A percentile compares a stretch with the other conserved stretches of the same genome.
Evolutionary conservation across 257 asterid species (phyloP).

Genomic region (Linderniella brevidens): DNA sequence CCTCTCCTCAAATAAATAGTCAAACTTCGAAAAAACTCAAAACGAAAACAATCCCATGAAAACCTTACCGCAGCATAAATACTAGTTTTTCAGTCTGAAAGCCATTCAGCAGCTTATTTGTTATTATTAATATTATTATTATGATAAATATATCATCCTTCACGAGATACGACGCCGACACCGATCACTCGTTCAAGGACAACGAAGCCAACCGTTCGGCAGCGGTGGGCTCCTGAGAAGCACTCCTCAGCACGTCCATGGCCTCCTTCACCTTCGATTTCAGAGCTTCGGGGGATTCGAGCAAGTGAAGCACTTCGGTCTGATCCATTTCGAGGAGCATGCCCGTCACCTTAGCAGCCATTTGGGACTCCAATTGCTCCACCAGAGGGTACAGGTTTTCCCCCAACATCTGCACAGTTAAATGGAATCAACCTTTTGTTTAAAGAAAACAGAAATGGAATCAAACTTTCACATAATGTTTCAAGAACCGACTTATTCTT

Average conservation of each 20-base stretch:
- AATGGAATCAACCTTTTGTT: too few species aligned
- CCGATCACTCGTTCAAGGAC: constrained; percentile 3
- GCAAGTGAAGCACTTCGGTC: constrained; percentile 46
- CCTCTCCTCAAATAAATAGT: too few species aligned
- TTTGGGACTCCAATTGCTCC: constrained; percentile 40
- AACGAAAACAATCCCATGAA: too few species aligned
- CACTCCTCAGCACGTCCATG: constrained; percentile 36
- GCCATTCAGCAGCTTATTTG: too few species aligned
- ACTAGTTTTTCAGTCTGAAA: too few species aligned
- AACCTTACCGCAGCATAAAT: too few species aligned
- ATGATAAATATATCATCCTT: too few species aligned
- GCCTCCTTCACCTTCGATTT: constrained; percentile 53
- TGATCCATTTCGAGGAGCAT: constrained; percentile 72
- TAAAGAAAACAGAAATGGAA: too few species aligned
- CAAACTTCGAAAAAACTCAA: too few species aligned
- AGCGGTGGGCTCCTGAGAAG: constrained; percentile 18
- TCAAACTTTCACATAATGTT: too few species aligned
- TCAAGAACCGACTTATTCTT: too few species aligned
- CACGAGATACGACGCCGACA: constrained; percentile 16
- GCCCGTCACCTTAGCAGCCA: constrained; percentile 54
- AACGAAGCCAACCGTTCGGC: constrained; percentile 25
- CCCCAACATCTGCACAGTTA: constrained; percentile 44
- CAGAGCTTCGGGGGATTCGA: constrained; percentile 59
- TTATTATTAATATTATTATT: too few species aligned
- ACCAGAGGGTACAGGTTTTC: constrained; percentile 46